Evolutionary conservation across 2,329 filamentous ascomycete species (phyloP), one percentile per base, ranked within the genome.

Genomic region (Metarhizium rileyi): DNA sequence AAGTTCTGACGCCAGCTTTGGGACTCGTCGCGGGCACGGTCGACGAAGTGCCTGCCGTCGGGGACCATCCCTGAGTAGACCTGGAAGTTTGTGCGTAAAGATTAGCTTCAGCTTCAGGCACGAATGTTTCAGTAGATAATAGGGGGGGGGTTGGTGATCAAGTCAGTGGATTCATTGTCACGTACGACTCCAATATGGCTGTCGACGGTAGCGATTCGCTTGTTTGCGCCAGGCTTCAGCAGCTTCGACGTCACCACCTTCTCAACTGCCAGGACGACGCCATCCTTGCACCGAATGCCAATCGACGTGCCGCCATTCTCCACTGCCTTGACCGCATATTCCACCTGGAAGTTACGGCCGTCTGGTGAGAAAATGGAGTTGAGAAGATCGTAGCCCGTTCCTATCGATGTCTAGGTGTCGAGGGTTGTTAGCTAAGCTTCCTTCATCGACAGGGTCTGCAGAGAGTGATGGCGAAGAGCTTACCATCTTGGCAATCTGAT

Each of bases 341-440:
- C 93, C 70, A 94, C 89, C 73, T 98, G 93, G 72, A 98, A 98
- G 72, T 98, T 98, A 62, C 93, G 87, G 66, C 93, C 93, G 74
- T 98, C 93, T 58, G 93, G 93, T 45, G 93, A 97, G 79, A 97
- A 98, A 76, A 97, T 94, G 65, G 93, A 97, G 81, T 98, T 98
- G 69, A 89, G 89, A 63, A 98, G 86, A 82, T 98, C 93, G 76
- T 98, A 98, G 66, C 93, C 93, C 64, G 93, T 98, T 67, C 93
- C 93, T 86, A 98, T 98, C 66, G 93, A 98, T 65, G 93, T 98
- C 93, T 98, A 60, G n/a, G 27, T n/a, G 18, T 28, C 22, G 46
- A 12, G n/a, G 14, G 12, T 27, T 44, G 28, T 50, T 44, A 52
- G 51, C 51, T 44, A 33, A 42, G 45, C 42, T 46, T 46, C 22